Evolutionary conservation across 2,329 filamentous ascomycete genomes (phyloP), one percentile per base, ranked within the genome.

Genomic region (Sporothrix sp.): DNA sequence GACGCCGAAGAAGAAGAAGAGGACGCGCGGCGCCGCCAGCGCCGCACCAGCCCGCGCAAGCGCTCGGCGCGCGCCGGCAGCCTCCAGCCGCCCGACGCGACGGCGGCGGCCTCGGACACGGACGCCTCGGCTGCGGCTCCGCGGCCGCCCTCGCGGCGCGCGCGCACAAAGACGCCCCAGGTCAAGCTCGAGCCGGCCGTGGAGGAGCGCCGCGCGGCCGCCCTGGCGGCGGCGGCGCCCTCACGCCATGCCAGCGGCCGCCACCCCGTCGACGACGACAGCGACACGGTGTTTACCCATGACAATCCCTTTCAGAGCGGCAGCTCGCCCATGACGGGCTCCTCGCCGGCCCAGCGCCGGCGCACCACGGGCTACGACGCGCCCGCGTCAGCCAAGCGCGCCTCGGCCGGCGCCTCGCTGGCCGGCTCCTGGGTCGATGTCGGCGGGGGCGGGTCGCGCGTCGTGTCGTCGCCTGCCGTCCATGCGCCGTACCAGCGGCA

Each of bases 291-390:
- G 28, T 97, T 97, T 66, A 88, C 85, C 1, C 78, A 83, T 58
- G 88, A 96, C 49, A 97, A 97, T 61, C 90, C 91, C 0, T 97
- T 97, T 63, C 91, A 97, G 65, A 87, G 85, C 62, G 85, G 88
- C 36, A 85, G 83, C 65, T 84, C 87, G 9, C 82, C 87, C 2
- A 66, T 75, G 6, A 63, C 69, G n/a, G 65, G 66, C 1, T 44
- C 52, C 7, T 54, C 56, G 13, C 28, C 54, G 4, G 20, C 39
- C 2, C 23, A 27, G 48, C 54, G 52, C 40, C 16, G 54, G 13
- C 49, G 50, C 25, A 54, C 50, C 10, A 39, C 49, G 7, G 38
- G 38, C 27, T 21, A 21, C 36, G 28, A 50, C 33, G 48, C 39
- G 35, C 40, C 18, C 13, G 25, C 32, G 21, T 20, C 38, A 7